Evolutionary conservation across 2,329 filamentous ascomycete genomes (phyloP).

Genomic region (Fusarium xylarioides): DNA sequence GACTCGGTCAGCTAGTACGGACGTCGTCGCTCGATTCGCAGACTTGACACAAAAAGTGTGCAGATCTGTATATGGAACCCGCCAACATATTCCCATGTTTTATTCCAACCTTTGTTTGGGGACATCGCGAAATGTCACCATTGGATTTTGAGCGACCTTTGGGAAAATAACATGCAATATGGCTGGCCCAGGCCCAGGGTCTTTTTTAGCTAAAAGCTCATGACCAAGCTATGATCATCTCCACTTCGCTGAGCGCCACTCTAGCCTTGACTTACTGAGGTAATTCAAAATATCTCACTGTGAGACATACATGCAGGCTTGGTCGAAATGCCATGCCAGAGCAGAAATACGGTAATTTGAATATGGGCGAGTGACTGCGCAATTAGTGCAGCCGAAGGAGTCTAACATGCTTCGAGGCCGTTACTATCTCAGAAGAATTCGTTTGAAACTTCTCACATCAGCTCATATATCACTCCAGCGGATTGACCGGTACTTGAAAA

Average conservation of each 20-base stretch:
- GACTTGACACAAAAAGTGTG: constrained; percentile 8
- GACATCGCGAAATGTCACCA: constrained; percentile 29
- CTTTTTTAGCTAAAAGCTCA: constrained; percentile 10
- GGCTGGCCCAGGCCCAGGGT: constrained; percentile 27
- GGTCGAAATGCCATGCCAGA: background rate
- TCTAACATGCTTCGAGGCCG: background rate
- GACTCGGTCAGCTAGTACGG: constrained; percentile 19
- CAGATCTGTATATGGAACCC: background rate
- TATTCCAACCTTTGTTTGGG: constrained; percentile 1
- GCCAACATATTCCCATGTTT: background rate
- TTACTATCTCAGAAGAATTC: background rate
- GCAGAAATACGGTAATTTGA: background rate
- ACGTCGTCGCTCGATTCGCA: constrained; percentile 2
- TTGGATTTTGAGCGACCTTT: constrained; percentile 7
- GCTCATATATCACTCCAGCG: background rate
- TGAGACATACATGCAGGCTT: constrained; percentile 10
- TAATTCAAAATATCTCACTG: constrained; percentile 12
- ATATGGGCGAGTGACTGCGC: background rate
- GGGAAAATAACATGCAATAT: constrained; percentile 15
- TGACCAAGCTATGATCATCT: constrained; percentile 9
- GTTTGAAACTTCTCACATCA: background rate
- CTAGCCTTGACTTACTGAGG: background rate
- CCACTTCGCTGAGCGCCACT: constrained; percentile 31
- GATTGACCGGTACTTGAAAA: constrained; percentile 15
- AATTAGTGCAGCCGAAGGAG: background rate